A percentile compares a stretch with the other conserved stretches of the same genome.
phyloP scores from a whole-genome alignment of 2,329 filamentous ascomycete genomes.

The Parafenestella ontariensis region DNA sequence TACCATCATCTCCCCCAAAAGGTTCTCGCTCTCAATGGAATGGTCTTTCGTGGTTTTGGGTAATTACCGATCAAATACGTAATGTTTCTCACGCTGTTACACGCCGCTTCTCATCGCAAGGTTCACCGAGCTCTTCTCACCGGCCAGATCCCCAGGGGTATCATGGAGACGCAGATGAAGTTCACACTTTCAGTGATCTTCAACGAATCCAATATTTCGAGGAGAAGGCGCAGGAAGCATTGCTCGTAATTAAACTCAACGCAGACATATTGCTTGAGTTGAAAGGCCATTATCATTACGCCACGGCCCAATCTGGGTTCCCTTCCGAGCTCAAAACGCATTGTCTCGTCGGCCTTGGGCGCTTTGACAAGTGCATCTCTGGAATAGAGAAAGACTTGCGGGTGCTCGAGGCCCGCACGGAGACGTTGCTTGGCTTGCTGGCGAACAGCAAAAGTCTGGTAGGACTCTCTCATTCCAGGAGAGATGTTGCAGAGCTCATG shows the following conservation, averaged over 20 bases:
- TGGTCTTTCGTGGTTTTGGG: too few relatives aligned
- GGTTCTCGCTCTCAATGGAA: too few relatives aligned
- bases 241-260: slow-evolving; percentile 43
- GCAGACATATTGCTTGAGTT: slow-evolving; percentile 36
- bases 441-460: slow-evolving; percentile 30
- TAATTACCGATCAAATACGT: too few relatives aligned
- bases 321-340: slow-evolving; percentile 7
- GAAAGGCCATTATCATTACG: slow-evolving; percentile 18
- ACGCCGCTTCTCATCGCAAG: neutral
- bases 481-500: neutral
- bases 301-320: slow-evolving; percentile 3
- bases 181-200: slow-evolving; percentile 41
- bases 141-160: too few relatives aligned
- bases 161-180: neutral
- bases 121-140: too few relatives aligned
- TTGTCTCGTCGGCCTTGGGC: slow-evolving; percentile 11
- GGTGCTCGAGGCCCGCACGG: slow-evolving; percentile 18
- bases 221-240: slow-evolving; percentile 48
- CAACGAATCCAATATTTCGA: slow-evolving; percentile 46
- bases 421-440: slow-evolving; percentile 21
- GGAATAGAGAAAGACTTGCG: slow-evolving; percentile 20
- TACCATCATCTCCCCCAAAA: too few relatives aligned
- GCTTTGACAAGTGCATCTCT: slow-evolving; percentile 15
- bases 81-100: too few relatives aligned
- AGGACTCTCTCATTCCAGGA: neutral